Conservation (phyloP, 2,329 filamentous ascomycete genomes). For the Orbilia brochopaga region DNA sequence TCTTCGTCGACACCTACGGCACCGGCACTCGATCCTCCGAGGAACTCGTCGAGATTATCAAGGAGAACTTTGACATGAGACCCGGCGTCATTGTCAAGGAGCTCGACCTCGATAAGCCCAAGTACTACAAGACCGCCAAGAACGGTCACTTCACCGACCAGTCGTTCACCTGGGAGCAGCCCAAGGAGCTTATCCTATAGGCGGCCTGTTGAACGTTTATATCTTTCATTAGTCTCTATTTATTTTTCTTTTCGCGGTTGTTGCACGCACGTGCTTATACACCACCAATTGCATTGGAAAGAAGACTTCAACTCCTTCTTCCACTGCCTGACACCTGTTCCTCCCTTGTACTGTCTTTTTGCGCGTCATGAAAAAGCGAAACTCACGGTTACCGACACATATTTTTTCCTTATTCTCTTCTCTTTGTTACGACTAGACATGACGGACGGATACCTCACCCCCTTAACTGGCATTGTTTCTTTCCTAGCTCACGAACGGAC, state of each 20-base stretch:
- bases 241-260: too few relatives aligned
- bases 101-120: constrained; percentile 90
- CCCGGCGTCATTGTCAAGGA: constrained; percentile 98
- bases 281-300: constrained; percentile 51
- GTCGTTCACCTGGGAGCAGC: constrained; percentile 97
- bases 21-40: constrained; percentile 87
- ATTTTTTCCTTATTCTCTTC: constrained; percentile 5
- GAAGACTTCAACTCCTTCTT: constrained; percentile 52
- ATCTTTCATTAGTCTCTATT: too few relatives aligned
- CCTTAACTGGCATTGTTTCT: constrained; percentile 7
- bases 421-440: constrained; percentile 42
- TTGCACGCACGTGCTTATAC: constrained; percentile 10
- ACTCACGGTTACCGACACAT: constrained; percentile 49
- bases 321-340: constrained; percentile 50
- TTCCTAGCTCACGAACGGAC: constrained; percentile 5
- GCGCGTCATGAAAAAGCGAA: constrained; percentile 52
- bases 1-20: constrained; percentile 97
- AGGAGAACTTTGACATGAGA: constrained; percentile 94
- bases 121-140: constrained; percentile 98
- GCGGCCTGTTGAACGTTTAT: constrained; percentile 55
- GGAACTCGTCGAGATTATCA: constrained; percentile 93
- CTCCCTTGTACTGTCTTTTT: constrained; percentile 52
- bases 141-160: constrained; percentile 99
- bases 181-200: constrained; percentile 91
- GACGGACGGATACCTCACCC: constrained; percentile 27